Percentiles rank a stretch among this genome's conserved stretches.
Evolutionary conservation across 2,329 filamentous ascomycete species (phyloP).

Genomic region (Tolypocladium tundrense): DNA sequence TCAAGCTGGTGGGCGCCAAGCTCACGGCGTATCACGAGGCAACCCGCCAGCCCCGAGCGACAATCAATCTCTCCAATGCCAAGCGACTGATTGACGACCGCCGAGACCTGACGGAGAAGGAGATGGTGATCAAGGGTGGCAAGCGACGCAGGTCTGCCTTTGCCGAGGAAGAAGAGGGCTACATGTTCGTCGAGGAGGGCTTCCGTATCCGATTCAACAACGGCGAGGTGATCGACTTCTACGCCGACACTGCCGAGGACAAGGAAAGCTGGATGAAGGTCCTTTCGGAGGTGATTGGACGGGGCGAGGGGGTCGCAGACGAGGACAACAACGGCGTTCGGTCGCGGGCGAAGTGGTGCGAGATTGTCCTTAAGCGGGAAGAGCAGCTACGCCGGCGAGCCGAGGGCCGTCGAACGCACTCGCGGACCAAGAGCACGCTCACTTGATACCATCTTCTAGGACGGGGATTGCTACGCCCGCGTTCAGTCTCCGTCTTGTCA

Average conservation of each 20-base stretch:
- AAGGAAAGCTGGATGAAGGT: constrained; percentile 95
- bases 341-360: constrained; percentile 53
- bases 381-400: constrained; percentile 46
- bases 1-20: constrained; percentile 84
- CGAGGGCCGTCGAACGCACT: constrained; percentile 41
- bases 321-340: constrained; percentile 32
- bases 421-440: constrained; percentile 49
- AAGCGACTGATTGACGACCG: constrained; percentile 90
- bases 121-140: constrained; percentile 65
- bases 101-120: constrained; percentile 70
- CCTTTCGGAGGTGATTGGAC: constrained; percentile 60
- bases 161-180: constrained; percentile 95
- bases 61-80: constrained; percentile 91
- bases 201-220: constrained; percentile 99
- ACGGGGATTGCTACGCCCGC: neutral
- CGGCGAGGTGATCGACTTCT: constrained; percentile 96
- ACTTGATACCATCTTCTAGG: constrained; percentile 21
- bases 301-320: constrained; percentile 37
- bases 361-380: constrained; percentile 54
- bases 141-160: constrained; percentile 87
- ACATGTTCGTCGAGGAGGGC: constrained; percentile 98
- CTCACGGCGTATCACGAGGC: constrained; percentile 94
- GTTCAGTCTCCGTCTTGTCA: neutral
- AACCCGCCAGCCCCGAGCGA: constrained; percentile 88
- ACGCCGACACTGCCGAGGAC: constrained; percentile 76